phyloP scores from a whole-genome alignment of 768 basidiomycete genomes.

The Pleurotus ostreatus region DNA sequence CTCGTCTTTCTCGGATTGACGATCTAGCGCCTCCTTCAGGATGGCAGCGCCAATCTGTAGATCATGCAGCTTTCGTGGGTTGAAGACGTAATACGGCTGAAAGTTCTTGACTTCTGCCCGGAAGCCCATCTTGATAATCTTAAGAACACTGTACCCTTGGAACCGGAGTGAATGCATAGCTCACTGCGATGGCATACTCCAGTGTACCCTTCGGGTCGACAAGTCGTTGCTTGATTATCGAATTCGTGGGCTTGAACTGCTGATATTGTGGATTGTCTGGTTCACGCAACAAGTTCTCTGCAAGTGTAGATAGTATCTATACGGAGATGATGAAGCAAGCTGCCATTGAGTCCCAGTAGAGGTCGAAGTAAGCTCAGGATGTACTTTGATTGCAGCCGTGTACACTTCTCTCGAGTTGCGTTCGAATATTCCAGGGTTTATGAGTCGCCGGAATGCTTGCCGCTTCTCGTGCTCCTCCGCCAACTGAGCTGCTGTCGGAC shows the following conservation, averaged over 20 bases:
- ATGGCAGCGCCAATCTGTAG: slow-evolving; percentile 63
- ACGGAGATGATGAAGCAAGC: slow-evolving; percentile 14
- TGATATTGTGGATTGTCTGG: slow-evolving; percentile 71
- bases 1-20: slow-evolving; percentile 47
- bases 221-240: slow-evolving; percentile 57
- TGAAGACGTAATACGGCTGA: slow-evolving; percentile 70
- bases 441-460: slow-evolving; percentile 68
- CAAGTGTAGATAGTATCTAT: slow-evolving; percentile 64
- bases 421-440: slow-evolving; percentile 76
- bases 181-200: slow-evolving; percentile 76
- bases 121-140: slow-evolving; percentile 61
- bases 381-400: slow-evolving; percentile 61
- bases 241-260: slow-evolving; percentile 75
- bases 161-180: slow-evolving; percentile 21
- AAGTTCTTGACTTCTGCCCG: slow-evolving; percentile 65
- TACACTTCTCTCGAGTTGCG: slow-evolving; percentile 64
- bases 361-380: slow-evolving; percentile 14
- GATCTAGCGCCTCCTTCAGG: slow-evolving; percentile 55
- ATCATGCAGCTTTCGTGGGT: slow-evolving; percentile 45
- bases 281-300: slow-evolving; percentile 70
- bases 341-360: slow-evolving; percentile 13
- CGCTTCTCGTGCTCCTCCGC: slow-evolving; percentile 60
- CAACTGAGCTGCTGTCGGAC: slow-evolving; percentile 33
- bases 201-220: slow-evolving; percentile 72
- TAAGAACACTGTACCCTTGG: slow-evolving; percentile 3